These are phyloP conservation scores for Xylariaceae sp. DNA, from an alignment of 2,329 filamentous ascomycete species.

Conservation along the genomic window DNA sequence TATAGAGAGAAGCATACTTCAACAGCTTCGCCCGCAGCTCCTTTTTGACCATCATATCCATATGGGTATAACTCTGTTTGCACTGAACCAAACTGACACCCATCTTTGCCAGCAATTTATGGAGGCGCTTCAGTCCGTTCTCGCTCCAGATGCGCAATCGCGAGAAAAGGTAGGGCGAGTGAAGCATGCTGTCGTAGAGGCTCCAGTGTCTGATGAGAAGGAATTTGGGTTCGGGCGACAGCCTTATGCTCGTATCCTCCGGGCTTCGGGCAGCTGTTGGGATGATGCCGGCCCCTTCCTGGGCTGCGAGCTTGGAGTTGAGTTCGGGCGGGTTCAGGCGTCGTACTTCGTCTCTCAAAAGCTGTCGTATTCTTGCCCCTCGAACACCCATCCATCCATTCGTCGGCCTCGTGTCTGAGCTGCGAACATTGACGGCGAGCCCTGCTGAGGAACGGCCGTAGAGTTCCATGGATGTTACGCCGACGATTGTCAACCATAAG, in stretches of 20 bases:
- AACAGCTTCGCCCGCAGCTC: conserved; percentile 78
- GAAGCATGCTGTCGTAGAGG: conserved; percentile 96
- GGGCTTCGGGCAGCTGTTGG: conserved; percentile 83
- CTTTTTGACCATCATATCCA: conserved; percentile 95
- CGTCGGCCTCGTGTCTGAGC: conserved; percentile 49
- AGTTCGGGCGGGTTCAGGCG: conserved; percentile 79
- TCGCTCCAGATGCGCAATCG: conserved; percentile 94
- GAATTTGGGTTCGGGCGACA: conserved; percentile 91
- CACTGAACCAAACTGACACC: conserved; percentile 90
- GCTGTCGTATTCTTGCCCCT: conserved; percentile 75
- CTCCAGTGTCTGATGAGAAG: conserved; percentile 94
- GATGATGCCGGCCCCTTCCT: conserved; percentile 73
- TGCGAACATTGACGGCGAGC: conserved; percentile 56
- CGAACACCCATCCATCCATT: conserved; percentile 78
- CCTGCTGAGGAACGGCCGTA: conserved; percentile 83
- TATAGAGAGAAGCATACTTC: conserved; percentile 89
- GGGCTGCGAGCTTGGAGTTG: conserved; percentile 42
- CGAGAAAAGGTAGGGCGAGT: conserved; percentile 90
- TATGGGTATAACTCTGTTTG: conserved; percentile 93
- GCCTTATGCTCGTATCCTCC: conserved; percentile 83
- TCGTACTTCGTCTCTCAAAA: conserved; percentile 87
- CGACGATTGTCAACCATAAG: conserved; percentile 90
- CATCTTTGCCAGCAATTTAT: conserved; percentile 97
- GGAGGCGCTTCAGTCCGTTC: conserved; percentile 75
- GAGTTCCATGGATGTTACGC: conserved; percentile 87